Conservation (phyloP, 1,139 yeast genomes). For the Suhomyces guaymorum region DNA sequence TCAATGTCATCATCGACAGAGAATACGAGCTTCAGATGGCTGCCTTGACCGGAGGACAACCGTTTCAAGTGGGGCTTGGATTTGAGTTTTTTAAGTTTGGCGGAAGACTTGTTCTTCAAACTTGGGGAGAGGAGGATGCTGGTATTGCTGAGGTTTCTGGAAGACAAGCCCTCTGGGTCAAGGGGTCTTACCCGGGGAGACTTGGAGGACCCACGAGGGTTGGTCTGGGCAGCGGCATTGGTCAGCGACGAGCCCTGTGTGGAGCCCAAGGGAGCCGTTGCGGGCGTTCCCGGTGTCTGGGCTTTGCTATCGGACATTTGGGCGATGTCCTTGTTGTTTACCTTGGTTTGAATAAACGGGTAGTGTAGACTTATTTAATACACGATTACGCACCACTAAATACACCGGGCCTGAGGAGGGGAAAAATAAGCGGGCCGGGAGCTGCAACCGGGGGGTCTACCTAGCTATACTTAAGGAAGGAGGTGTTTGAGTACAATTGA, state of each 20-base stretch:
- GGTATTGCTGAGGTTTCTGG: constrained; percentile 11
- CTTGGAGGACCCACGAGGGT: constrained; percentile 9
- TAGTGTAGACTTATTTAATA: too few species aligned
- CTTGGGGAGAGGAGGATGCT: constrained; percentile 16
- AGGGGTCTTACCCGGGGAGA: constrained; percentile 11
- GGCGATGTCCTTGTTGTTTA: not conserved
- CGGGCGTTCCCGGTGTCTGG: constrained; percentile 2
- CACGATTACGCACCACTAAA: constrained; percentile 1
- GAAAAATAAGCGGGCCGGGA: too few species aligned
- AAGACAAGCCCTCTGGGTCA: constrained; percentile 6
- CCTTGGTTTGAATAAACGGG: too few species aligned
- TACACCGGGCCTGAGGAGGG: too few species aligned
- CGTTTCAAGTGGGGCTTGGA: constrained; percentile 29
- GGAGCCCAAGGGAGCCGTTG: not conserved
- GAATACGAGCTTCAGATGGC: constrained; percentile 45
- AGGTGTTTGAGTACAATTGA: too few species aligned
- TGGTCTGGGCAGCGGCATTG: too few species aligned
- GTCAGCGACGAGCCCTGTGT: constrained; percentile 2
- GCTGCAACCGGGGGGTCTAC: too few species aligned
- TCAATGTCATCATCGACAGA: constrained; percentile 72
- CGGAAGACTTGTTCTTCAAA: constrained; percentile 12
- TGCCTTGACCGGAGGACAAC: constrained; percentile 15
- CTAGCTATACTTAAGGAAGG: too few species aligned
- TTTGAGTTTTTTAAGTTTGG: constrained; percentile 21
- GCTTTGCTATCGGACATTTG: constrained; percentile 5